Conservation (phyloP, 148 eudicot genomes). For the Rhododendron ferrugineum region DNA sequence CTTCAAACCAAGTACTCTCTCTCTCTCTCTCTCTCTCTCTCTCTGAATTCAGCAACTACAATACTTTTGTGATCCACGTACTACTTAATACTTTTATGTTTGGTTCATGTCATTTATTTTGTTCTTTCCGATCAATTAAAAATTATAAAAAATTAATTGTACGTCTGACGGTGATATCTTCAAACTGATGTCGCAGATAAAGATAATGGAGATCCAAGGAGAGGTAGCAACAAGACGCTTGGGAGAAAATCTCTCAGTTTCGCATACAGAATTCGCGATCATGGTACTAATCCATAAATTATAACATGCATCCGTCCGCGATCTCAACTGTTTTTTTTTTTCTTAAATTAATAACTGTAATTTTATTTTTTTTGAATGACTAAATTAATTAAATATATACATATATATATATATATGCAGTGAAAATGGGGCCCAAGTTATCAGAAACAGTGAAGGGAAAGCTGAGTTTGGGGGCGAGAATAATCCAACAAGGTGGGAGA, state of each 20-base stretch:
- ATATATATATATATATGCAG: background rate
- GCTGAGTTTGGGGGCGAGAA: conserved; percentile 26
- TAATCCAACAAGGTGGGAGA: conserved; percentile 24
- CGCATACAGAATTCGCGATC: conserved; percentile 32
- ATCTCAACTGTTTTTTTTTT: background rate
- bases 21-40: background rate
- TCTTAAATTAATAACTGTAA: background rate
- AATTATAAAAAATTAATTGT: background rate
- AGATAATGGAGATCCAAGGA: background rate
- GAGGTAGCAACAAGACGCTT: conserved; percentile 15
- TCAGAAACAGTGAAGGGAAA: conserved; percentile 30
- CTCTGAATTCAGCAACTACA: background rate
- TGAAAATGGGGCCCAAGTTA: conserved; percentile 29
- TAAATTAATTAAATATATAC: too few species aligned
- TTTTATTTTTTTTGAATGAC: background rate
- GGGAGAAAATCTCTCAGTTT: conserved; percentile 22
- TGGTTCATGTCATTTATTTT: background rate
- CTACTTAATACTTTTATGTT: background rate
- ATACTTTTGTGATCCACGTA: too few species aligned
- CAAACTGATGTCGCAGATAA: conserved; percentile 19
- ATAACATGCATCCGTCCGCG: too few species aligned
- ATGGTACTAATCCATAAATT: conserved; percentile 16
- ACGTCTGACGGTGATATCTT: background rate
- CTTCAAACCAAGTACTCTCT: conserved; percentile 10
- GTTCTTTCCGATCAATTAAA: background rate